Evolutionary conservation across 306 rosid species (phyloP), one percentile per base, ranked within the genome.

Genomic region (Delonix regia): DNA sequence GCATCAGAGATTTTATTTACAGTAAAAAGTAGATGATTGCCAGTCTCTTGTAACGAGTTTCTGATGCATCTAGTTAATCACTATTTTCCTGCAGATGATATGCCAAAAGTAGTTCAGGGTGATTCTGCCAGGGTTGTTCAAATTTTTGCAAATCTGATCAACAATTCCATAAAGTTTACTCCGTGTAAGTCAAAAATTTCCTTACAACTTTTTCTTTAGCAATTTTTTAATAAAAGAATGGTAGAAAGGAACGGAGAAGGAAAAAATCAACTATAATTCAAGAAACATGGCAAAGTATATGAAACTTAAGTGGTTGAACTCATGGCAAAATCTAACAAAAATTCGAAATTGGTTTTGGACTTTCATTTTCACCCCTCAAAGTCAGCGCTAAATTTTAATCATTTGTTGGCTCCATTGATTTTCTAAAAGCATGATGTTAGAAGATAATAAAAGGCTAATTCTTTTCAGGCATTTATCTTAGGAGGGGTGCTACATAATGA

Each of bases 101-200:
- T 96, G 86, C 99, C 99, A 42, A 96, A 82, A 81, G 60, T 96
- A 57, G 97, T 96, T 62, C 89, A 78, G 71, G 99, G 99, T 67
- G 99, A 96, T 84, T 96, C 99, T 21, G 99, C 93, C 28, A 91
- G 99, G 84, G 99, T 96, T 45, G 98, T 96, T 86, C 99, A 96
- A 88, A 81, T 96, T 59, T 96, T 96, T 86, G 90, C 99, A 21
- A 96, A 96, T 78, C 83, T 96, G 75, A 93, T 96, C 85, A 96
- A 93, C 89, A 96, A 96, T 84, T 96, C 99, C 41, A 91, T 96
- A 59, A 96, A 96, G 88, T 96, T 96, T 78, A 96, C 99, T 41
- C 85, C 98, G 60, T 85, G 99, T 96, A 83, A 91, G 99, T 84
- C 36, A 28, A 45, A 65, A 27, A 18, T 36, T 56, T 28, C 62